Percentiles rank a stretch among this genome's conserved stretches.
Conservation (phyloP, 1,139 yeast species). For the Yamadazyma trypodendri region DNA sequence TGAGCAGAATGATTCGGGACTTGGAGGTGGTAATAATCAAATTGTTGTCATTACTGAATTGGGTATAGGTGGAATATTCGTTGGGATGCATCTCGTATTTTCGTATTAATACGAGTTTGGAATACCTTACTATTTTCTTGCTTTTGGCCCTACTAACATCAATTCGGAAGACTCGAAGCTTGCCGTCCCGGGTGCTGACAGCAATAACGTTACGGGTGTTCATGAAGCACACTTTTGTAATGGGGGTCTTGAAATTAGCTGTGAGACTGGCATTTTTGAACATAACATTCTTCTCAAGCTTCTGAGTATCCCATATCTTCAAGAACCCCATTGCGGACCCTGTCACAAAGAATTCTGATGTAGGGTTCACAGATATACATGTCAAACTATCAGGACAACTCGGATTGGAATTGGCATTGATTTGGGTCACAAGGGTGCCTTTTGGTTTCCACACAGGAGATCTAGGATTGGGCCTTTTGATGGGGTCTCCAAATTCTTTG, state of each 20-base stretch:
- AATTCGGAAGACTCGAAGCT: constrained; percentile 55
- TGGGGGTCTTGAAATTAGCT: constrained; percentile 46
- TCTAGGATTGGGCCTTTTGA: constrained; percentile 11
- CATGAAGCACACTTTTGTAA: constrained; percentile 53
- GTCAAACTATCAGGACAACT: constrained; percentile 43
- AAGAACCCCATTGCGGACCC: constrained; percentile 75
- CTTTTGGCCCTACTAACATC: constrained; percentile 42
- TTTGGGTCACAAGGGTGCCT: constrained; percentile 59
- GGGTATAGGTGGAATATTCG: constrained; percentile 39
- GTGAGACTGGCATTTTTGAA: constrained; percentile 54
- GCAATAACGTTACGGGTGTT: constrained; percentile 65
- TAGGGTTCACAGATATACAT: constrained; percentile 58
- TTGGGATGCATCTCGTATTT: constrained; percentile 33
- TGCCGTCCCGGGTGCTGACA: constrained; percentile 67
- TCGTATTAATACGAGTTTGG: constrained; percentile 44
- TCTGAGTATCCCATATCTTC: constrained; percentile 74
- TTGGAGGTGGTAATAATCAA: constrained; percentile 53
- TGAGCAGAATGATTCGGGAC: constrained; percentile 54
- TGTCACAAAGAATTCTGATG: constrained; percentile 67
- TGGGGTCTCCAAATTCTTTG: constrained; percentile 60
- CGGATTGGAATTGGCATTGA: constrained; percentile 22
- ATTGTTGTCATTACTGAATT: constrained; percentile 36
- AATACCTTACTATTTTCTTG: constrained; percentile 31
- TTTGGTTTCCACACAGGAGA: constrained; percentile 23
- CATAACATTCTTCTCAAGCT: constrained; percentile 64